Percentiles rank a stretch among this genome's conserved stretches.
Conservation (phyloP, 176 grass and related monocot genomes). For the Triticum dicoccoides region DNA sequence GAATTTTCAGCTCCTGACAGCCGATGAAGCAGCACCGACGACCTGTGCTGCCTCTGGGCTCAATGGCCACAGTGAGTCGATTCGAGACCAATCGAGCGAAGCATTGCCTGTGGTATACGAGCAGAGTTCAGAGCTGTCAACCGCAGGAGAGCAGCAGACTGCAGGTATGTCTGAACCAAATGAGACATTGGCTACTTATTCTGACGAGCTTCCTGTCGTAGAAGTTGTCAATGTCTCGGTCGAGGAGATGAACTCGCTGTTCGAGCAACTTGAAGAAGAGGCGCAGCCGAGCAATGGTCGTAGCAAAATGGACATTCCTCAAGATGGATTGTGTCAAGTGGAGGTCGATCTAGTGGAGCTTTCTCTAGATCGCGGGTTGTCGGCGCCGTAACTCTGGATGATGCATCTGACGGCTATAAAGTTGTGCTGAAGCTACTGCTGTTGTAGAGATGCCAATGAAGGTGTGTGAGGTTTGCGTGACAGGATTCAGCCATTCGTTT, state of each 20-base stretch:
- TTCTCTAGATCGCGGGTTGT: background rate
- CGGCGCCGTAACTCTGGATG: background rate
- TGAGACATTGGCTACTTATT: background rate
- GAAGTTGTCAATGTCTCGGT: conserved; percentile 18
- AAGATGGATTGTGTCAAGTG: background rate
- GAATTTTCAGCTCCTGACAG: conserved; percentile 2
- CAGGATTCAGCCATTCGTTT: background rate
- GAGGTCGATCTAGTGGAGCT: background rate
- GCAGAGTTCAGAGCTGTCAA: background rate
- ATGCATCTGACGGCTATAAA: background rate
- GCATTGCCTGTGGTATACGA: background rate
- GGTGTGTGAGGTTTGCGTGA: background rate
- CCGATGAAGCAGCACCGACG: background rate
- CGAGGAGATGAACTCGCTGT: conserved; percentile 10
- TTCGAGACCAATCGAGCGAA: background rate
- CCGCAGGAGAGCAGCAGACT: background rate
- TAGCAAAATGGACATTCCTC: conserved; percentile 1
- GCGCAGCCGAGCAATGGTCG: background rate
- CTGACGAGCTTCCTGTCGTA: background rate
- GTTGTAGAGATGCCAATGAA: background rate
- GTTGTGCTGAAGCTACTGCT: background rate
- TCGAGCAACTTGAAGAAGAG: conserved; percentile 18
- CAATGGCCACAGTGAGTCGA: background rate
- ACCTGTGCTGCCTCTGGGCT: background rate
- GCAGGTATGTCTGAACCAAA: background rate